Conservation (phyloP, 2,329 filamentous ascomycete genomes). For the Cordyceps cateniannulata region DNA sequence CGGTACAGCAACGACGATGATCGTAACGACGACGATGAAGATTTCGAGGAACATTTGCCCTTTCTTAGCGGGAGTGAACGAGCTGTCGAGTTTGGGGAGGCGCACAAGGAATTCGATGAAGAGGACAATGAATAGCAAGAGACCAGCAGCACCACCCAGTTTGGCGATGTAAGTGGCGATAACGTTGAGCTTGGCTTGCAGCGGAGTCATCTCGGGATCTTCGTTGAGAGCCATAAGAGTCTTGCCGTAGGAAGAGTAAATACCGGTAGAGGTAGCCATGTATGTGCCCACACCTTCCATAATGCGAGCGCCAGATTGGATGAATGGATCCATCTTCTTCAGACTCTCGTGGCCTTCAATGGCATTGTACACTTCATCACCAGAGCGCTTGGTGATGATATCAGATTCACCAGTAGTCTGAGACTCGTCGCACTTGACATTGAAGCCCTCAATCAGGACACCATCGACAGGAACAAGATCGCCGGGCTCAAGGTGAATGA, state of each 20-base stretch:
- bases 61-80: constrained; percentile 58
- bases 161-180: constrained; percentile 75
- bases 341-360: constrained; percentile 60
- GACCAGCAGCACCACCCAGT: constrained; percentile 67
- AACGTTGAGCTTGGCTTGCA: constrained; percentile 69
- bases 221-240: constrained; percentile 69
- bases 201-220: constrained; percentile 66
- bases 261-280: constrained; percentile 65
- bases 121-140: constrained; percentile 76
- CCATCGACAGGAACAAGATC: constrained; percentile 71
- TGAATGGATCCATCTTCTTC: constrained; percentile 73
- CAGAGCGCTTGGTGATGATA: constrained; percentile 60
- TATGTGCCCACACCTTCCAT: constrained; percentile 73
- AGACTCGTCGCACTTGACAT: constrained; percentile 71
- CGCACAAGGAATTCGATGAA: constrained; percentile 78
- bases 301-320: constrained; percentile 76
- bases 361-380: constrained; percentile 61
- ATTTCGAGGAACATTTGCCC: constrained; percentile 72
- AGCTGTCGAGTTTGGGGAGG: constrained; percentile 45
- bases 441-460: constrained; percentile 64
- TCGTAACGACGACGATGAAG: constrained; percentile 71
- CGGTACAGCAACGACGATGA: constrained; percentile 73
- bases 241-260: constrained; percentile 69
- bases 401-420: constrained; percentile 76
- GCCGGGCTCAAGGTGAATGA: constrained; percentile 67